Evolutionary conservation across 495 filamentous ascomycete species (phyloP), one percentile per base, ranked within the genome.

Genomic region (Tuber umbilicatum): DNA sequence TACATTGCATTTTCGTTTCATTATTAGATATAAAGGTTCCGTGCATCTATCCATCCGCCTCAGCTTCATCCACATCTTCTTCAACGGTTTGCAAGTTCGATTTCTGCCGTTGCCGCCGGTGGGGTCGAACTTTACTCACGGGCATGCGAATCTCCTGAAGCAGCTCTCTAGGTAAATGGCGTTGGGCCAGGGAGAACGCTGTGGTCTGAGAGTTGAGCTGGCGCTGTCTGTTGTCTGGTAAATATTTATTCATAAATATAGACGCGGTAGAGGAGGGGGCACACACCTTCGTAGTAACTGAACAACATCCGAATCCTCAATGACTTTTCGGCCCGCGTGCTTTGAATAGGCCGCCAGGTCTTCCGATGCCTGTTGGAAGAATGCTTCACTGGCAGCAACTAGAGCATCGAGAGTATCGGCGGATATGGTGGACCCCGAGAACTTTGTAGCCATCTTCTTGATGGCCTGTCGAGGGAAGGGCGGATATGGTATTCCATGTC

Each of bases 301-400:
- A 74, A 92, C 85, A 80, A 94, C 89, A 83, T 97, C 94, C 72
- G 86, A 89, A 81, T 96, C 93, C 72, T 95, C 91, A 81, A 97
- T 94, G 5, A 89, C 93, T 83, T 91, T 94, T 60, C 94, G 88
- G 41, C 90, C 89, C 5, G 92, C 93, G 83, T 97, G 94, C 70
- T 90, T 86, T 14, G 94, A 91, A 83, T 94, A 97, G 2, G 87
- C 89, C 5, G 87, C 88, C 74, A 97, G 85, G 80, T 96, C 92
- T 38, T 92, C 91, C 73, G 91, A 88, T 21, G 90, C 85, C 82
- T 97, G 94, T 79, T 94, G 91, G 81, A 97, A 96, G 83, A 93
- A 97, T 89, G 91, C 93, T 45, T 94, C 91, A 27, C 90, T 91
- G 23, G 93, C 92, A 79, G 91, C 89, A 81, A 90, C 89, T 50